These are phyloP conservation scores for Puccinia coronata DNA, from an alignment of 1,284 basidiomycete species.

Conservation along the genomic window DNA sequence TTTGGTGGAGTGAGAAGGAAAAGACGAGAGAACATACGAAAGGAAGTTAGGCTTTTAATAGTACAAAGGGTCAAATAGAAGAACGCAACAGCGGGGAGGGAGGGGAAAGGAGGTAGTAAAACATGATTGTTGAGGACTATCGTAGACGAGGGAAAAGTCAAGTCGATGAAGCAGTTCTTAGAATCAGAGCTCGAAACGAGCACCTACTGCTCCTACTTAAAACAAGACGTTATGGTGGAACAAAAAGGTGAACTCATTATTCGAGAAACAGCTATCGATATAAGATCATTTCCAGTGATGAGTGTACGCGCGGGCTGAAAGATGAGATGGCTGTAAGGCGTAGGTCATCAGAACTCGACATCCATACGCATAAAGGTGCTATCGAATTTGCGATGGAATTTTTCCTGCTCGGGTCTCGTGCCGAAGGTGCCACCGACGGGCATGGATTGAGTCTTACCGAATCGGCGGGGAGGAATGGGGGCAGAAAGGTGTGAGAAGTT, in stretches of 20 bases:
- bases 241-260: background rate
- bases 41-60: background rate
- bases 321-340: background rate
- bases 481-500: background rate
- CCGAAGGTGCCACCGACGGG: conserved; percentile 48
- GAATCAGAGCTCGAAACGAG: background rate
- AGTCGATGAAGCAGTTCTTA: background rate
- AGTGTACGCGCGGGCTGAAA: background rate
- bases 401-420: conserved; percentile 38
- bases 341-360: conserved; percentile 27
- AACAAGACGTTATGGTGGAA: background rate
- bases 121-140: background rate
- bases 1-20: background rate
- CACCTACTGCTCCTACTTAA: background rate
- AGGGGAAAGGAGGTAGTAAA: background rate
- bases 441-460: conserved; percentile 45
- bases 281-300: background rate
- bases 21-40: background rate
- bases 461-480: conserved; percentile 15
- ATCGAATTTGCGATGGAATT: conserved; percentile 42
- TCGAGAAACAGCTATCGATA: no score
- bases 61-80: background rate
- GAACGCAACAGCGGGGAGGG: background rate
- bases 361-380: conserved; percentile 49
- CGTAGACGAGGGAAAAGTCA: background rate